A percentile compares a stretch with the other conserved stretches of the same genome.
Evolutionary conservation across 805 yeast genomes (phyloP).

Genomic region (Lipomyces oligophaga): DNA sequence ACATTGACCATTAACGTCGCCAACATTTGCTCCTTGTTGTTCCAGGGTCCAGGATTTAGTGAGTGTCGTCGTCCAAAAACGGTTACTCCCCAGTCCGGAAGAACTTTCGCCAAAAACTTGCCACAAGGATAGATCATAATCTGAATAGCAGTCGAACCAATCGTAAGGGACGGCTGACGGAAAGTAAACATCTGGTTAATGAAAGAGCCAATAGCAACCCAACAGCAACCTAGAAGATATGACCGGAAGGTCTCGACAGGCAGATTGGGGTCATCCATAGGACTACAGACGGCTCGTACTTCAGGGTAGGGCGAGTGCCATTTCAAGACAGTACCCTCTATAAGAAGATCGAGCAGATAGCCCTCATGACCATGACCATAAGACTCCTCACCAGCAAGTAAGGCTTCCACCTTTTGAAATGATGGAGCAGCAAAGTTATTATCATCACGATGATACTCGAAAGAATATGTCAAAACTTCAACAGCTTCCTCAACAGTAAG

Average conservation of each 20-base stretch:
- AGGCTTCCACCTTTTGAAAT: constrained; percentile 3
- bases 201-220: constrained; percentile 54
- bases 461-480: constrained; percentile 21
- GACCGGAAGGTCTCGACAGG: constrained; percentile 52
- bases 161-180: constrained; percentile 51
- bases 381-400: constrained; percentile 13
- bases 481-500: constrained; percentile 40
- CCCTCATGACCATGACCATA: constrained; percentile 4
- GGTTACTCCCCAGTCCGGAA: constrained; percentile 46
- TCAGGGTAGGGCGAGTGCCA: constrained; percentile 56
- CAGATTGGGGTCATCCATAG: constrained; percentile 45
- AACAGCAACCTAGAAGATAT: constrained; percentile 49
- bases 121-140: constrained; percentile 61
- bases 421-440: constrained; percentile 14
- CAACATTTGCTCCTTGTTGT: constrained; percentile 61
- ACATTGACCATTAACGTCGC: constrained; percentile 43
- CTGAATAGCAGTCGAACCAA: constrained; percentile 53
- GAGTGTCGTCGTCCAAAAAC: constrained; percentile 42
- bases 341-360: constrained; percentile 36
- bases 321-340: constrained; percentile 44
- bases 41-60: constrained; percentile 65
- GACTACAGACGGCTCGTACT: constrained; percentile 40
- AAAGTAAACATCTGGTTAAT: constrained; percentile 56
- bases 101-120: constrained; percentile 39
- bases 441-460: constrained; percentile 10